Percentiles rank a stretch among this genome's conserved stretches.
Conservation (phyloP, 2,329 filamentous ascomycete species). For the Grosmannia serpens region DNA sequence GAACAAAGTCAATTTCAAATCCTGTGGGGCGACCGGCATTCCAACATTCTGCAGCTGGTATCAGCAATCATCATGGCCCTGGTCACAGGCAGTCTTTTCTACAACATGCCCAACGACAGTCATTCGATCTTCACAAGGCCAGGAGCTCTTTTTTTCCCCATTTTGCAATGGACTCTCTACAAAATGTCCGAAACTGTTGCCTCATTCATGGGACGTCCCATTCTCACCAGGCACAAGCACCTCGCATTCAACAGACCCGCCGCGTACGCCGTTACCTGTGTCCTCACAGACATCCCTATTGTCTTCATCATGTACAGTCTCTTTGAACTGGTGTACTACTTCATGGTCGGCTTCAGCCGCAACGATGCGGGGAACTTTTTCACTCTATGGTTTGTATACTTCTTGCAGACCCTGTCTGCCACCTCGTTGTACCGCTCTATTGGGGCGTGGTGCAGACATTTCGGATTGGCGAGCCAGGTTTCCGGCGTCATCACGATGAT, state of each 20-base stretch:
- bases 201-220: constrained; percentile 55
- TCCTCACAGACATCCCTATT: constrained; percentile 75
- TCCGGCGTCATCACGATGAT: constrained; percentile 44
- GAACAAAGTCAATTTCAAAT: constrained; percentile 46
- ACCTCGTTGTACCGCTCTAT: constrained; percentile 77
- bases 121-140: constrained; percentile 54
- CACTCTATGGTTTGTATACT: constrained; percentile 68
- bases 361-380: constrained; percentile 63
- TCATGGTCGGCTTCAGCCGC: constrained; percentile 70
- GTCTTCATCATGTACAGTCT: constrained; percentile 61
- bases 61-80: constrained; percentile 66
- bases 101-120: constrained; percentile 42
- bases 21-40: constrained; percentile 68
- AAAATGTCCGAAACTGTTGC: constrained; percentile 50
- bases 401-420: constrained; percentile 63
- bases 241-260: constrained; percentile 85
- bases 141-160: constrained; percentile 73
- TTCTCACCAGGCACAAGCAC: constrained; percentile 77
- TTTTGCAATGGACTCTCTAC: constrained; percentile 71
- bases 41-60: constrained; percentile 56
- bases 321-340: constrained; percentile 75
- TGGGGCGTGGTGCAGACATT: not conserved
- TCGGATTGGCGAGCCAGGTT: constrained; percentile 32
- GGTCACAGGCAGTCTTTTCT: constrained; percentile 72
- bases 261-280: constrained; percentile 72